A percentile compares a stretch with the other conserved stretches of the same genome.
These are phyloP conservation scores for Papiliotrema fonsecae DNA, from an alignment of 1,284 basidiomycete genomes.

Conservation along the genomic window DNA sequence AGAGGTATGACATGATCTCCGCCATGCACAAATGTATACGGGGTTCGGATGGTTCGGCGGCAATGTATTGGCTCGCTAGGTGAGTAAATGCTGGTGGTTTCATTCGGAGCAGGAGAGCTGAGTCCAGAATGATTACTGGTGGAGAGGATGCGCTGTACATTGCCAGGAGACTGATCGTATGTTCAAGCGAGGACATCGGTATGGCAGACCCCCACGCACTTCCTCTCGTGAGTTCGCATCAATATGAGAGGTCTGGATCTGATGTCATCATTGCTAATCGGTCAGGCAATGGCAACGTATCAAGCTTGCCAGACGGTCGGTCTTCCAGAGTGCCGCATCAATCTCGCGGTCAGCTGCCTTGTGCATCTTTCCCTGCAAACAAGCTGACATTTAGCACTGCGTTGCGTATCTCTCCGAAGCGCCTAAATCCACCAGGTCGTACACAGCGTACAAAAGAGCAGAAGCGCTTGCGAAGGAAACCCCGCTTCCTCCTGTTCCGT, in stretches of 20 bases:
- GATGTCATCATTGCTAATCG: background rate
- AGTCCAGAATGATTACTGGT: slow-evolving; percentile 63
- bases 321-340: slow-evolving; percentile 62
- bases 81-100: slow-evolving; percentile 19
- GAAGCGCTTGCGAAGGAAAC: slow-evolving; percentile 57
- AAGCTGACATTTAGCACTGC: slow-evolving; percentile 57
- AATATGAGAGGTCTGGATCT: background rate
- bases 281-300: slow-evolving; percentile 68
- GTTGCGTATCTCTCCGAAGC: slow-evolving; percentile 77
- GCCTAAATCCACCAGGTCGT: slow-evolving; percentile 73
- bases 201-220: slow-evolving; percentile 69
- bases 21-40: slow-evolving; percentile 83
- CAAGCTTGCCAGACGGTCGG: slow-evolving; percentile 74
- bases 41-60: slow-evolving; percentile 71
- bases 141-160: slow-evolving; percentile 86
- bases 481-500: slow-evolving; percentile 54
- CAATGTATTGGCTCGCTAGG: slow-evolving; percentile 81
- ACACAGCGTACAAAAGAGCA: slow-evolving; percentile 70
- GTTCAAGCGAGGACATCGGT: slow-evolving; percentile 80
- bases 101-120: background rate
- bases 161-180: slow-evolving; percentile 72
- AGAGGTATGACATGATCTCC: slow-evolving; percentile 79
- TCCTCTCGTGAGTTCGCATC: slow-evolving; percentile 55
- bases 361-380: background rate
- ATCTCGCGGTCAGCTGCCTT: slow-evolving; percentile 36